These are phyloP conservation scores for Eucalyptus marginata DNA, from an alignment of 345 rosid genomes.

Conservation along the genomic window DNA sequence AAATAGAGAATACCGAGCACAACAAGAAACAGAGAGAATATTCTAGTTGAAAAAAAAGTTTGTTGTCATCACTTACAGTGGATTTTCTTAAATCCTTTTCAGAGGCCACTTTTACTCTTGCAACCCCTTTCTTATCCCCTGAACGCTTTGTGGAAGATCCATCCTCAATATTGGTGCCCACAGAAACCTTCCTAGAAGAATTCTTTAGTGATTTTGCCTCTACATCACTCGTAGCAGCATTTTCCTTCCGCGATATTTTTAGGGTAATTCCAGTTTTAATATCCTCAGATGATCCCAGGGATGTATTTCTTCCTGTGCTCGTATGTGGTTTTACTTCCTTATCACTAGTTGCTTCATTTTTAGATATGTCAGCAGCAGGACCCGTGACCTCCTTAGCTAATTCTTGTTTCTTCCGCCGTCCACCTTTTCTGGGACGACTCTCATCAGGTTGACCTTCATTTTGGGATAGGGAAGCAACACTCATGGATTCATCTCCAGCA, in stretches of 20 bases:
- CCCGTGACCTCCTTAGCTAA: conserved; percentile 29
- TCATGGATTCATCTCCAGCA: conserved; percentile 1
- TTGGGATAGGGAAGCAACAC: conserved; percentile 16
- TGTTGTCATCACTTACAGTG: conserved; percentile 36
- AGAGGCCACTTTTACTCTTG: conserved; percentile 27
- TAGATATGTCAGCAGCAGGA: conserved; percentile 9
- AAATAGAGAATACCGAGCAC: neutral
- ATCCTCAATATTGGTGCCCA: conserved; percentile 24
- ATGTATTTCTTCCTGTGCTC: neutral
- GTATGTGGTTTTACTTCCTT: conserved; percentile 10
- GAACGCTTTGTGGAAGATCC: conserved; percentile 29
- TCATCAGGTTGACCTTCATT: conserved; percentile 31
- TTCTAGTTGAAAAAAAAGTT: conserved; percentile 12
- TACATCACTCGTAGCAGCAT: neutral
- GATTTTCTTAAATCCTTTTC: conserved; percentile 29
- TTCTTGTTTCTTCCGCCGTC: conserved; percentile 45
- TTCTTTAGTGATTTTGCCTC: conserved; percentile 25
- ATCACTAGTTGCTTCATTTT: conserved; percentile 26
- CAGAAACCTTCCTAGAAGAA: conserved; percentile 37
- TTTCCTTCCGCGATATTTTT: neutral
- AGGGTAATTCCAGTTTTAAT: neutral
- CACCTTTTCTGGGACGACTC: conserved; percentile 24
- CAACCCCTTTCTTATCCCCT: conserved; percentile 39
- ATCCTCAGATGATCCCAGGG: neutral
- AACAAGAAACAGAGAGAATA: neutral